Evolutionary conservation across 129 eudicot species (phyloP), one percentile per base, ranked within the genome.

Genomic region (Ambrosia trifida): DNA sequence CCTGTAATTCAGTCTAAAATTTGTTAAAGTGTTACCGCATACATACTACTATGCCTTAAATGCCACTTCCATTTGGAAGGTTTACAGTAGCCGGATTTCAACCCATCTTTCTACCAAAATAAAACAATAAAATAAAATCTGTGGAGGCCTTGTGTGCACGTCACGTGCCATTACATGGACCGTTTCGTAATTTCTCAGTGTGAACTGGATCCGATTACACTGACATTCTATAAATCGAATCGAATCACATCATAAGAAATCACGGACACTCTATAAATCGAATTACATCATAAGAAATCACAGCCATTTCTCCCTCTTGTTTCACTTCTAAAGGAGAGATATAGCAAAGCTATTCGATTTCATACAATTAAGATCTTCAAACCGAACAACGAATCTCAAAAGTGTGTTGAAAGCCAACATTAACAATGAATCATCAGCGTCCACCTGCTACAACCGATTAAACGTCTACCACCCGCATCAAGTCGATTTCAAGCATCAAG

Each of bases 401-500:
- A 28, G 24, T 6, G 24, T 56, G 41, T 1, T 13, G 16, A 38
- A 54, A 56, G 30, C 3, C 14, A 20, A 13, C 56, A n/a, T 1
- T 11, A 43, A 59, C 9, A 11, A 16, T 2, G 67, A 60, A 61
- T 33, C 61, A 17, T 4, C 61, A 4, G 30, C 36, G 20, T 46
- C 18, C 1, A 31, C 7, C 67, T 4, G 8, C 43, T 36, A 36
- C 7, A 36, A n/a, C 43, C 7, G 43, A 40, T 13, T 4, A 72
- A 4, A 43, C 38, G 36, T 46, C 18, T 0, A 17, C 13, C 68
- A 4, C 5, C 16, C 8, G 30, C 7, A 36, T 4, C 19, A n/a
- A 52, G n/a, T 2, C 62, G 11, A 69, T 33, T 16, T 28, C 38
- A 8, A 72, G 6, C 24, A 72, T 56, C 76, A 9, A 57, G 76